Evolutionary conservation across 208 protist species (phyloP).

Genomic region (Trypanosoma caninum): DNA sequence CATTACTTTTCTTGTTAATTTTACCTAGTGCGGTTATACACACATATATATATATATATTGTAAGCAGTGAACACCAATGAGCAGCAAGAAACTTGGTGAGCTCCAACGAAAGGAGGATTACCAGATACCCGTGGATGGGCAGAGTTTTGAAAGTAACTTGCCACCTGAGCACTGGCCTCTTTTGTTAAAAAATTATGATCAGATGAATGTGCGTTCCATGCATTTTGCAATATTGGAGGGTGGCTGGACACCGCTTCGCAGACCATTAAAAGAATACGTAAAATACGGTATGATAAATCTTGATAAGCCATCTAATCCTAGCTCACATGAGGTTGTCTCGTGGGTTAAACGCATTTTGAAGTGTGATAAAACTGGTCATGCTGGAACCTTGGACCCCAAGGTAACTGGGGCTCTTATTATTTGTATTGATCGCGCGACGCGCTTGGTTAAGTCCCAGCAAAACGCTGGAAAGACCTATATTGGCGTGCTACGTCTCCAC

Average conservation of each 20-base stretch:
- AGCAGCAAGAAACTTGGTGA: conserved; percentile 75
- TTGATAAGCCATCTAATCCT: conserved; percentile 99
- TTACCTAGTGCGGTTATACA: neutral
- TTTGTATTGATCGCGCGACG: conserved; percentile 99
- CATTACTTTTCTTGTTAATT: neutral
- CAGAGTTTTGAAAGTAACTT: conserved; percentile 56
- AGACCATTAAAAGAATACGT: conserved; percentile 97
- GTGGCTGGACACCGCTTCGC: conserved; percentile 97
- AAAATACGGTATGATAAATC: conserved; percentile 99
- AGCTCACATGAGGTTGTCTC: conserved; percentile 99
- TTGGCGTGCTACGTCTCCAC: conserved; percentile 97
- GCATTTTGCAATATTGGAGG: conserved; percentile 97
- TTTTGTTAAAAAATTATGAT: conserved; percentile 99
- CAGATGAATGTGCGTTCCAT: conserved; percentile 96
- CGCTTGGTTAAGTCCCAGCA: conserved; percentile 99
- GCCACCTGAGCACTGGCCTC: conserved; percentile 95
- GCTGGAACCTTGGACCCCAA: conserved; percentile 99
- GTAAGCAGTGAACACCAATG: conserved; percentile 27
- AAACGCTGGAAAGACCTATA: conserved; percentile 99
- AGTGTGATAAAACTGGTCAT: conserved; percentile 99
- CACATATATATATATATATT: no score
- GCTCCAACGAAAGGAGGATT: conserved; percentile 73
- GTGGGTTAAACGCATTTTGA: conserved; percentile 99
- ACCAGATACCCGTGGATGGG: conserved; percentile 60
- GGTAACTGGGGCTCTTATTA: conserved; percentile 98